Base-by-base conservation (phyloP, 495 filamentous ascomycete genomes). In the Penicillium cinerascens region DNA sequence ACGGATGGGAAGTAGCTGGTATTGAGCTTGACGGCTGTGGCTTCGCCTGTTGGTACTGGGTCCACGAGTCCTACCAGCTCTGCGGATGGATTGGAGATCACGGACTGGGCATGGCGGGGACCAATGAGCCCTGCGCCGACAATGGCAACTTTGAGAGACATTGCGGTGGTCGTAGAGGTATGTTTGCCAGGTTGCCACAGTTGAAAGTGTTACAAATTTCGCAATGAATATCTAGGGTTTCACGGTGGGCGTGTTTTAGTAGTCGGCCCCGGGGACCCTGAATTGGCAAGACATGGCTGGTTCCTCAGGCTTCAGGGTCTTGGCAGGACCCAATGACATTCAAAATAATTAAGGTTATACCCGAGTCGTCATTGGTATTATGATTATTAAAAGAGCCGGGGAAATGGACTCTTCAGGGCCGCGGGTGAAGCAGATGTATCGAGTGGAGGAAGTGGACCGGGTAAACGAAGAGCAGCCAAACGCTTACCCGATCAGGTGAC, bases 61-160 rank as follows among this genome's bases (percentile, higher is more conserved):
- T 83, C 80, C 41, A 84, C 74, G 40, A 85, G 68, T 11, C 73
- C 80, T 11, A 66, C 48, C 5, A 85, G 71, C 7, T 67, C 49
- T 20, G 81, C 75, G 16, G 64, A 55, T 8, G 74, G 66, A 58
- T 78, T 74, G n/a, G 57, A 49, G 47, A 75, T 50, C 10, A 84
- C 65, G 29, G 78, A 76, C 50, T 78, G 60, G 0, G 78, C 78
- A 55, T 84, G 80, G 16, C 81, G 75, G 33, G 78, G 78, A 15
- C 82, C 81, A 43, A 85, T 84, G 16, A 77, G 67, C n/a, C 81
- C 82, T 37, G 73, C 72, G 46, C 82, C 81, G 49, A 84, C 64
- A 40, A 85, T 63, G 33, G 76, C 76, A 33, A 84, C 64, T 53
- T 71, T 73, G 47, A 67, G 13, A 27, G 66, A 40, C 61, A 67